Evolutionary conservation across 2,329 filamentous ascomycete genomes (phyloP).

Genomic region (Penicillium capsulatum): DNA sequence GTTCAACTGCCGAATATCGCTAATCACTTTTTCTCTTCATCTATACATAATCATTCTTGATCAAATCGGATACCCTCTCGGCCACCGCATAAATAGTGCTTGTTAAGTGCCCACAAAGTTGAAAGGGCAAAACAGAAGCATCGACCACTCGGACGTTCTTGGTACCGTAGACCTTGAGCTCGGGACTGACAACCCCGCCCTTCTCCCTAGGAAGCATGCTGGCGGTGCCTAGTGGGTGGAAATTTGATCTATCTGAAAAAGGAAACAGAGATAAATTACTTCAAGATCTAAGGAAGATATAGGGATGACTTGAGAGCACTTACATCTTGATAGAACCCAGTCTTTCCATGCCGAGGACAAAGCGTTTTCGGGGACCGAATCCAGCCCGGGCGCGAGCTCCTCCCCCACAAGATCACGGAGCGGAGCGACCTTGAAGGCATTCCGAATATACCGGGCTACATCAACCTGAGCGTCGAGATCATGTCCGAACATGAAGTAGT

Average conservation of each 20-base stretch:
- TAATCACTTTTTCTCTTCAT: too few species aligned
- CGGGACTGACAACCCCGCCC: slow-evolving; percentile 32
- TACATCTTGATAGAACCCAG: slow-evolving; percentile 27
- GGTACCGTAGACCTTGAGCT: slow-evolving; percentile 33
- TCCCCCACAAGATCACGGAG: slow-evolving; percentile 20
- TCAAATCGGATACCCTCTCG: slow-evolving; percentile 30
- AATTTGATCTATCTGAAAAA: slow-evolving; percentile 25
- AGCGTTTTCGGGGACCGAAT: slow-evolving; percentile 18
- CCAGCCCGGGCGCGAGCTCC: slow-evolving; percentile 23
- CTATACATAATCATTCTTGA: slow-evolving; percentile 22
- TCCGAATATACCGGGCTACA: slow-evolving; percentile 22
- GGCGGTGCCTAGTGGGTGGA: slow-evolving; percentile 31
- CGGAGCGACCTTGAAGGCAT: slow-evolving; percentile 19
- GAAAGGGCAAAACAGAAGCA: slow-evolving; percentile 31
- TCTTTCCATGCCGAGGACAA: slow-evolving; percentile 19
- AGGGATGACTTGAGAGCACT: slow-evolving; percentile 5
- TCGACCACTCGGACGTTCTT: slow-evolving; percentile 34
- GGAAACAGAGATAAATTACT: not conserved
- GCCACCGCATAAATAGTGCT: slow-evolving; percentile 33
- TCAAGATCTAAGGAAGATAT: not conserved
- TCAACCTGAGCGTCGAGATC: slow-evolving; percentile 20
- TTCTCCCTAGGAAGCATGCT: slow-evolving; percentile 32
- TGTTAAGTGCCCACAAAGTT: slow-evolving; percentile 29
- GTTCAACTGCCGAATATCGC: too few species aligned
- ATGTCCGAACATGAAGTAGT: slow-evolving; percentile 27